phyloP scores from a whole-genome alignment of 805 yeast genomes.

The Isabelozyma heimii region DNA sequence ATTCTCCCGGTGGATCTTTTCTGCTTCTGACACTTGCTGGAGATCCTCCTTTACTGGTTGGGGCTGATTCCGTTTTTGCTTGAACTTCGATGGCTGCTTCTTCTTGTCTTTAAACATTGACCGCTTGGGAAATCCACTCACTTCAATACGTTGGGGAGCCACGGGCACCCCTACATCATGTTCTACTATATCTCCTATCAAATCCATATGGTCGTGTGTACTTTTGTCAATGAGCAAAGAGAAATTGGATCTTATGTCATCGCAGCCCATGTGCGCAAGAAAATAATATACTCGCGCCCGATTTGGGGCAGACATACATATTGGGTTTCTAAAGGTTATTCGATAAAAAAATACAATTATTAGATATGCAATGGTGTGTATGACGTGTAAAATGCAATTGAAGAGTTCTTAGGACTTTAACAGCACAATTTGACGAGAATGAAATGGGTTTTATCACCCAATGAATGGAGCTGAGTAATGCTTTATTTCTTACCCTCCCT shows the following conservation, averaged over 20 bases:
- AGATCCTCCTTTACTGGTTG: constrained; percentile 11
- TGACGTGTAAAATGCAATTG: too few relatives aligned
- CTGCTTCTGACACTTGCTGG: constrained; percentile 54
- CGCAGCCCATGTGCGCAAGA: not conserved
- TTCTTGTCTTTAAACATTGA: constrained; percentile 14
- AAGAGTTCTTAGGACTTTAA: too few relatives aligned
- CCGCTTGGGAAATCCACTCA: constrained; percentile 37
- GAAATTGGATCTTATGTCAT: not conserved
- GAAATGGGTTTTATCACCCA: too few relatives aligned
- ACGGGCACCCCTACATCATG: constrained; percentile 42
- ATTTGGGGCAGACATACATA: not conserved
- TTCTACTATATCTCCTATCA: constrained; percentile 72
- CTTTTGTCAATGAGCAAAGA: not conserved
- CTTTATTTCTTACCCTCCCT: too few relatives aligned
- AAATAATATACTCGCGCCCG: not conserved
- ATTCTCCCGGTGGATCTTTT: constrained; percentile 76
- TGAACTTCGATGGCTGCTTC: constrained; percentile 50
- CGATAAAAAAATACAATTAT: not conserved
- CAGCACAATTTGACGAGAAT: too few relatives aligned
- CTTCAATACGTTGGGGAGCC: constrained; percentile 22
- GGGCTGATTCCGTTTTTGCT: constrained; percentile 39
- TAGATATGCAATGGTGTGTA: not conserved
- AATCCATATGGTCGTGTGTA: constrained; percentile 46
- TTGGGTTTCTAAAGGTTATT: too few relatives aligned
- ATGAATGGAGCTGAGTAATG: too few relatives aligned